A percentile compares a stretch with the other conserved stretches of the same genome.
phyloP scores from a whole-genome alignment of 2,329 filamentous ascomycete genomes.

The Cladosporium sp. region DNA sequence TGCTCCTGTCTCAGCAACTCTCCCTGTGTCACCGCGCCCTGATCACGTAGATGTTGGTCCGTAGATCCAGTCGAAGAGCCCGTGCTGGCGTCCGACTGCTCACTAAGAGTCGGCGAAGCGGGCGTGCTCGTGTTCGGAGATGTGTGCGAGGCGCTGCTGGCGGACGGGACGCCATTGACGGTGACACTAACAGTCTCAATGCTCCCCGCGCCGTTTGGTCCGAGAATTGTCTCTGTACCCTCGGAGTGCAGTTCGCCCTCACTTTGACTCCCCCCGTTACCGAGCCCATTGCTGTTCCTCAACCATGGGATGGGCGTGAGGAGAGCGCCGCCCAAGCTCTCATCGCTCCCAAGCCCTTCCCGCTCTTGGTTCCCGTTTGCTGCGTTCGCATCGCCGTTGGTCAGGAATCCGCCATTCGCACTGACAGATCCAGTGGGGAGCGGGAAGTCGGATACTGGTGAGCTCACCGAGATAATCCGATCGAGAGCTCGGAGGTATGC shows the following conservation, averaged over 20 bases:
- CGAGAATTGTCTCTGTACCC: constrained; percentile 77
- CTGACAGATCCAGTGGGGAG: constrained; percentile 55
- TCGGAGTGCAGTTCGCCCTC: constrained; percentile 62
- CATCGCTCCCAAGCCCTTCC: constrained; percentile 68
- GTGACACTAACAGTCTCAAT: constrained; percentile 78
- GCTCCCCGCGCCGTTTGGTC: constrained; percentile 71
- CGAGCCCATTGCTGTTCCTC: constrained; percentile 20
- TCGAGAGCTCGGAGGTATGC: constrained; percentile 89
- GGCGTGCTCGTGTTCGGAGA: constrained; percentile 20
- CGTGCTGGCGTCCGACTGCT: constrained; percentile 33
- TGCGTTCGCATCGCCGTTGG: constrained; percentile 49
- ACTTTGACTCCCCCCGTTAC: constrained; percentile 25
- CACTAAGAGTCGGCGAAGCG: constrained; percentile 26
- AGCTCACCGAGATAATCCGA: constrained; percentile 85
- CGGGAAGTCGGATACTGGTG: constrained; percentile 74
- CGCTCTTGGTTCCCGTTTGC: constrained; percentile 56
- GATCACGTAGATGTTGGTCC: constrained; percentile 33
- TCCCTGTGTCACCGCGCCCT: constrained; percentile 69
- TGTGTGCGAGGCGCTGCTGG: constrained; percentile 19
- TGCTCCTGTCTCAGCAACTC: constrained; percentile 82
- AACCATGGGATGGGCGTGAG: constrained; percentile 95
- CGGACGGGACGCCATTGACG: constrained; percentile 55
- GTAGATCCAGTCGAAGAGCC: constrained; percentile 30
- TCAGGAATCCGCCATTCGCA: constrained; percentile 45
- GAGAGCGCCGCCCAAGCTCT: constrained; percentile 82